Conservation (phyloP, 2,329 filamentous ascomycete species). For the Arthrinium phaeospermum region DNA sequence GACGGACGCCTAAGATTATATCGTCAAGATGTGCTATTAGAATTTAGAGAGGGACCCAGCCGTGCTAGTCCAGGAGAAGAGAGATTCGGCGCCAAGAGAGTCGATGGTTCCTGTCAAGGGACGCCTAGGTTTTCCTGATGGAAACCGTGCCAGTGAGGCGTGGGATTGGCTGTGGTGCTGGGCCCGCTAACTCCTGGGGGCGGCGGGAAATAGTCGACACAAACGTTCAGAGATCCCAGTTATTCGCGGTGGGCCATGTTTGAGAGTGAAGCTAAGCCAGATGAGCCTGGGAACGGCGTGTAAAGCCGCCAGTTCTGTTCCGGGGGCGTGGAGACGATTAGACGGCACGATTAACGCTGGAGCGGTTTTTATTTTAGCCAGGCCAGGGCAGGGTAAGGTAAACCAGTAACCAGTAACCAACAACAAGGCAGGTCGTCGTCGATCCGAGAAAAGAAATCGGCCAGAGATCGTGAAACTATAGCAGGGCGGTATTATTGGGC, state of each 20-base stretch:
- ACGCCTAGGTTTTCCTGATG: neutral
- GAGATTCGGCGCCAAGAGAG: neutral
- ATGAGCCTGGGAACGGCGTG: conserved; percentile 8
- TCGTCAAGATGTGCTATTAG: neutral
- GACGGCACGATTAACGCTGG: neutral
- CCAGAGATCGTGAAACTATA: neutral
- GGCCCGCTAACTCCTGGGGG: neutral
- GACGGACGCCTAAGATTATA: conserved; percentile 1
- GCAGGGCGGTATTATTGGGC: neutral
- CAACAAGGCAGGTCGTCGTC: neutral
- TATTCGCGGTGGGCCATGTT: conserved; percentile 16
- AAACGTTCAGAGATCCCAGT: conserved; percentile 5
- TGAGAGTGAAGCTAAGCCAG: conserved; percentile 18
- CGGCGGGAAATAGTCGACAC: neutral
- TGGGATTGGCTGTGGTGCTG: conserved; percentile 1
- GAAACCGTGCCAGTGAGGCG: neutral
- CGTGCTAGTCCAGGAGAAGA: neutral
- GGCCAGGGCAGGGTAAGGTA: neutral
- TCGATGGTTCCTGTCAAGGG: conserved; percentile 13
- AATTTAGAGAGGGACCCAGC: neutral
- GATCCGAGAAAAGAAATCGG: neutral
- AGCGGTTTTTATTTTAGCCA: neutral
- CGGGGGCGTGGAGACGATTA: neutral
- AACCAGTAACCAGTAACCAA: too few relatives aligned
- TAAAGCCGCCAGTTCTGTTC: conserved; percentile 12